Evolutionary conservation across 768 basidiomycete species (phyloP).

Genomic region (Suillus americanus): DNA sequence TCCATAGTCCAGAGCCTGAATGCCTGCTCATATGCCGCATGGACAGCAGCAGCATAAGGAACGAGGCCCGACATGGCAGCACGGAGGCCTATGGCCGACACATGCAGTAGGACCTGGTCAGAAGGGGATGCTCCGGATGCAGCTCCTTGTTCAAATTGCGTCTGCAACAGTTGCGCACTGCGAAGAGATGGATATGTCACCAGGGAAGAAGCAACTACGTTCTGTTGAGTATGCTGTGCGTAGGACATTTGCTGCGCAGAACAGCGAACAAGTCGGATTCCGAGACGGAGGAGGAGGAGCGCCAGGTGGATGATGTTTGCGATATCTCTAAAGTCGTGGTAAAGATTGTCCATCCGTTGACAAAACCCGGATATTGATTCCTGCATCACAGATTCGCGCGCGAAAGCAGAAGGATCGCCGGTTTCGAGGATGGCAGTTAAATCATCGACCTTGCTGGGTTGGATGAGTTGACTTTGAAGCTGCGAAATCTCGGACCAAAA

Average conservation of each 20-base stretch:
- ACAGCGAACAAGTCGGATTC: conserved; percentile 56
- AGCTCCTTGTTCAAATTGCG: conserved; percentile 19
- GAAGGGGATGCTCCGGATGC: conserved; percentile 36
- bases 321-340: conserved; percentile 73
- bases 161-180: conserved; percentile 39
- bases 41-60: conserved; percentile 30
- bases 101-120: conserved; percentile 43
- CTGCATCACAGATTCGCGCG: conserved; percentile 73
- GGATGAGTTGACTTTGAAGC: conserved; percentile 63
- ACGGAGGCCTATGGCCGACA: conserved; percentile 45
- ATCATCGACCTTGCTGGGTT: conserved; percentile 46
- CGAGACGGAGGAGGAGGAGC: conserved; percentile 66
- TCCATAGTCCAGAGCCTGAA: conserved; percentile 85
- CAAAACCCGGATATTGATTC: conserved; percentile 76
- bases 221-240: conserved; percentile 18
- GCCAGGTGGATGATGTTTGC: conserved; percentile 64
- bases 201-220: conserved; percentile 34
- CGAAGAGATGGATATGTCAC: conserved; percentile 55
- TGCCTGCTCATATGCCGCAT: conserved; percentile 63
- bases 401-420: conserved; percentile 36
- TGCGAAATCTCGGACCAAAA: conserved; percentile 80
- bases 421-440: conserved; percentile 41
- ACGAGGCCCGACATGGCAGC: conserved; percentile 4
- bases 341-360: conserved; percentile 66
- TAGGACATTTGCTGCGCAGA: conserved; percentile 16